phyloP scores from a whole-genome alignment of 306 rosid species.

The Acmispon strigosus region DNA sequence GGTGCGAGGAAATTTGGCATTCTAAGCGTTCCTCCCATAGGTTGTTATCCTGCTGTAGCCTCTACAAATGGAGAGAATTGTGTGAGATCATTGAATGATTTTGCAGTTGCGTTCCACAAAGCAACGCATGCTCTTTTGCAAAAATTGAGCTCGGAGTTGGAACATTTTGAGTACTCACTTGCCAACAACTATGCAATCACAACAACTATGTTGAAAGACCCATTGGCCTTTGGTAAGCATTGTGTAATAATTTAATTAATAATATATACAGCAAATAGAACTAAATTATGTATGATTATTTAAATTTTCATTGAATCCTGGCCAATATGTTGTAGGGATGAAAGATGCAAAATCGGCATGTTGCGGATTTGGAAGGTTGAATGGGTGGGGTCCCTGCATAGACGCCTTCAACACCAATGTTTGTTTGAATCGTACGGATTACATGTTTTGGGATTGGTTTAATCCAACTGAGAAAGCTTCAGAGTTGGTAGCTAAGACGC shows the following conservation, averaged over 20 bases:
- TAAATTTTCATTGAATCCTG: neutral
- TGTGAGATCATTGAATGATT: conserved; percentile 21
- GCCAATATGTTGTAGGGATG: conserved; percentile 26
- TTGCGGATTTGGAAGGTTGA: conserved; percentile 39
- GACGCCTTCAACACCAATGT: neutral
- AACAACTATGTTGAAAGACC: neutral
- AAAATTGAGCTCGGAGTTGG: conserved; percentile 26
- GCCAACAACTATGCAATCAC: conserved; percentile 37
- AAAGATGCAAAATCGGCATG: conserved; percentile 35
- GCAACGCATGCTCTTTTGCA: neutral
- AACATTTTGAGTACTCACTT: conserved; percentile 32
- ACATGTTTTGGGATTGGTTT: conserved; percentile 56
- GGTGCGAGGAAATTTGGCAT: conserved; percentile 58
- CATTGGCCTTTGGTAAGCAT: conserved; percentile 19
- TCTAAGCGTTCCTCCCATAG: conserved; percentile 33
- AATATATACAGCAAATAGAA: neutral
- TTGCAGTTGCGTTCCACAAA: conserved; percentile 21
- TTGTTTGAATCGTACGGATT: conserved; percentile 7
- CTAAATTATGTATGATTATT: neutral
- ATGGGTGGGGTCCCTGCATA: conserved; percentile 24
- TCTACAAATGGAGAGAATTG: conserved; percentile 12
- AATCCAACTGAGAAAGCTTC: conserved; percentile 42
- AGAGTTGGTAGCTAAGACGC: neutral
- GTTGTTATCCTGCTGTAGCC: conserved; percentile 36
- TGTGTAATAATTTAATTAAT: neutral